phyloP scores from a whole-genome alignment of 1,284 basidiomycete genomes.

The Irpex lacteus region DNA sequence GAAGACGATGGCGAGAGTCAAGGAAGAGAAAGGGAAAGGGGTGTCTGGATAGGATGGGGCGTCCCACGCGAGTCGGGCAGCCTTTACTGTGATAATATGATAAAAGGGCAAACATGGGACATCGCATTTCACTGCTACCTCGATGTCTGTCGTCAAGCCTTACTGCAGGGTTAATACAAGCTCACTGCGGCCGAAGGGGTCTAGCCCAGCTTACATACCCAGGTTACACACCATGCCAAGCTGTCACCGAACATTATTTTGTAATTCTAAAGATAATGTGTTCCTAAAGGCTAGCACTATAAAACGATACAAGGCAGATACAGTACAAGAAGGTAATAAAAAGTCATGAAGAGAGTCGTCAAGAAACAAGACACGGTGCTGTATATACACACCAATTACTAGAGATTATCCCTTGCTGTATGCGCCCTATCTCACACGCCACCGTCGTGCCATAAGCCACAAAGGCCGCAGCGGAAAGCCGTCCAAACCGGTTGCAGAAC shows the following conservation, averaged over 20 bases:
- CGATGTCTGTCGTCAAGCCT: not conserved
- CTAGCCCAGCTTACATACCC: not conserved
- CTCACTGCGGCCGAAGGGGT: not conserved
- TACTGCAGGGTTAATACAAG: not conserved
- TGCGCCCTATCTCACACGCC: no score
- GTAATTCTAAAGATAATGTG: not conserved
- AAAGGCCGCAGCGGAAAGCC: not conserved
- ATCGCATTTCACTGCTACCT: not conserved
- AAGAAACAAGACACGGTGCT: not conserved
- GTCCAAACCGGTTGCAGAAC: not conserved
- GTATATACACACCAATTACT: not conserved
- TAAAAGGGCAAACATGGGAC: conserved; percentile 8
- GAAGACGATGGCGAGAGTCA: conserved; percentile 3
- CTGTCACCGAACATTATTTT: not conserved
- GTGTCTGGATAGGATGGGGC: conserved; percentile 6
- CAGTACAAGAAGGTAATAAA: not conserved
- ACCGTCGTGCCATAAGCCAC: not conserved
- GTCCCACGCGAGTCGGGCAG: conserved; percentile 28
- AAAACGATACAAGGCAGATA: not conserved
- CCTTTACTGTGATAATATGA: conserved; percentile 28
- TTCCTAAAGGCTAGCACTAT: not conserved
- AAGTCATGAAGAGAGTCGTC: not conserved
- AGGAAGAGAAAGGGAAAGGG: conserved; percentile 8
- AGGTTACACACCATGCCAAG: not conserved
- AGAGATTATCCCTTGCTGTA: no score